A percentile compares a stretch with the other conserved stretches of the same genome.
These are phyloP conservation scores for Jatropha podagrica DNA, from an alignment of 441 rosid species.

Conservation along the genomic window DNA sequence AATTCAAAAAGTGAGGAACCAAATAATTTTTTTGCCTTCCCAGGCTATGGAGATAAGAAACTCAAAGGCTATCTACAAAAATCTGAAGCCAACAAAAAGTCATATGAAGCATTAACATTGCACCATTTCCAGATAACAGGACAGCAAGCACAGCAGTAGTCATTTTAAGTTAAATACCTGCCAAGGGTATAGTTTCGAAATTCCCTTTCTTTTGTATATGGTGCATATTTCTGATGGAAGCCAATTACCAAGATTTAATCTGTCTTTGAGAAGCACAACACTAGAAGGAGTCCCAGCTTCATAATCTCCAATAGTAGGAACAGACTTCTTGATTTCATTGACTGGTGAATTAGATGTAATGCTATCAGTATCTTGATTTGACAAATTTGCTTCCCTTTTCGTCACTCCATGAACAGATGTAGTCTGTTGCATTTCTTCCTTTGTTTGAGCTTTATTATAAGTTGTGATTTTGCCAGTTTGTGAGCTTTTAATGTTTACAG, in stretches of 20 bases:
- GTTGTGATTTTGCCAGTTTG: constrained; percentile 26
- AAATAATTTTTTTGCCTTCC: background rate
- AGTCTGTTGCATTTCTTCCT: constrained; percentile 31
- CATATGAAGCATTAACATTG: background rate
- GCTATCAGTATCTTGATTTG: constrained; percentile 33
- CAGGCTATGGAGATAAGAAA: background rate
- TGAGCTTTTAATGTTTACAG: constrained; percentile 33
- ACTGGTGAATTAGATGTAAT: constrained; percentile 33
- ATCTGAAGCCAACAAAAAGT: background rate
- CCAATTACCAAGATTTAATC: constrained; percentile 66
- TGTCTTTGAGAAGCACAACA: constrained; percentile 43
- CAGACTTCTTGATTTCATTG: constrained; percentile 34
- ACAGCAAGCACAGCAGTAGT: constrained; percentile 9
- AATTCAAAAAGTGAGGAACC: background rate
- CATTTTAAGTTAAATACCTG: constrained; percentile 57
- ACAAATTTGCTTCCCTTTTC: constrained; percentile 32
- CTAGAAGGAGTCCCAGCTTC: constrained; percentile 79
- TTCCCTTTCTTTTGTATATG: constrained; percentile 78
- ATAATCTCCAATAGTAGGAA: constrained; percentile 36
- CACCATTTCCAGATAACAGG: constrained; percentile 15
- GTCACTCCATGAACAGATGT: constrained; percentile 26
- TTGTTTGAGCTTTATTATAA: constrained; percentile 28
- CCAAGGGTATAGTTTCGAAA: constrained; percentile 85
- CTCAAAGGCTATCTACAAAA: background rate
- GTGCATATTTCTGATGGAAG: constrained; percentile 84